Evolutionary conservation across 148 eudicot genomes (phyloP).

Genomic region (Persicaria tinctoria): DNA sequence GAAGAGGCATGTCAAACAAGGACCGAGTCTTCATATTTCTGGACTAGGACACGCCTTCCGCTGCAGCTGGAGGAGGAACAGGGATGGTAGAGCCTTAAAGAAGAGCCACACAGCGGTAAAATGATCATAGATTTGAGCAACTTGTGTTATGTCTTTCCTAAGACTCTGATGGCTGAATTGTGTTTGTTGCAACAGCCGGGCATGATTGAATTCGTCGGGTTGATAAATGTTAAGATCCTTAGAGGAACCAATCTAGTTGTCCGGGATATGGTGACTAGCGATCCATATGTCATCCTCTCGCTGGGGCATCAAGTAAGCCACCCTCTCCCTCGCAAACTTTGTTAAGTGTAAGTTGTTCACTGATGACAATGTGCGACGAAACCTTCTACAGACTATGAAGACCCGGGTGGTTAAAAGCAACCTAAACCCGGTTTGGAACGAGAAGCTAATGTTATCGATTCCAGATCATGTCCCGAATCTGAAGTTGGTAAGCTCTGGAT

Average conservation of each 20-base stretch:
- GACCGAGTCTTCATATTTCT: slow-evolving; percentile 36
- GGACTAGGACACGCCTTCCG: slow-evolving; percentile 69
- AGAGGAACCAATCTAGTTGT: slow-evolving; percentile 85
- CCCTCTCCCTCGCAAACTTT: not conserved
- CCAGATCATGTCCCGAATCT: slow-evolving; percentile 74
- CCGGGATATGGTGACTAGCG: slow-evolving; percentile 85
- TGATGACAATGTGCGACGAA: slow-evolving; percentile 1
- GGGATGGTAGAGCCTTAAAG: slow-evolving; percentile 43
- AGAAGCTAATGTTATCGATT: slow-evolving; percentile 86
- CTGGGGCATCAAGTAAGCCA: slow-evolving; percentile 79
- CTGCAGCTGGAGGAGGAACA: slow-evolving; percentile 64
- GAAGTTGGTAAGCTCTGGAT: slow-evolving; percentile 54
- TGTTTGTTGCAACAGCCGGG: slow-evolving; percentile 55
- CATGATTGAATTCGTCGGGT: slow-evolving; percentile 90
- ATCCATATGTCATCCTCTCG: slow-evolving; percentile 84
- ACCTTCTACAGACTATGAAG: slow-evolving; percentile 76
- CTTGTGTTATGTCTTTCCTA: not conserved
- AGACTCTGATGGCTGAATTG: not conserved
- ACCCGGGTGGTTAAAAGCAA: slow-evolving; percentile 81
- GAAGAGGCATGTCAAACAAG: slow-evolving; percentile 53
- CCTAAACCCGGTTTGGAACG: slow-evolving; percentile 96
- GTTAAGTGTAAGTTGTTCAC: not conserved
- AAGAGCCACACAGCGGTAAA: slow-evolving; percentile 54
- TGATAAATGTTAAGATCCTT: slow-evolving; percentile 78
- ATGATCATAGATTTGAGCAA: not conserved